These are phyloP conservation scores for Chondrus crispus DNA, from an alignment of 23 red algal species.

Conservation along the genomic window DNA sequence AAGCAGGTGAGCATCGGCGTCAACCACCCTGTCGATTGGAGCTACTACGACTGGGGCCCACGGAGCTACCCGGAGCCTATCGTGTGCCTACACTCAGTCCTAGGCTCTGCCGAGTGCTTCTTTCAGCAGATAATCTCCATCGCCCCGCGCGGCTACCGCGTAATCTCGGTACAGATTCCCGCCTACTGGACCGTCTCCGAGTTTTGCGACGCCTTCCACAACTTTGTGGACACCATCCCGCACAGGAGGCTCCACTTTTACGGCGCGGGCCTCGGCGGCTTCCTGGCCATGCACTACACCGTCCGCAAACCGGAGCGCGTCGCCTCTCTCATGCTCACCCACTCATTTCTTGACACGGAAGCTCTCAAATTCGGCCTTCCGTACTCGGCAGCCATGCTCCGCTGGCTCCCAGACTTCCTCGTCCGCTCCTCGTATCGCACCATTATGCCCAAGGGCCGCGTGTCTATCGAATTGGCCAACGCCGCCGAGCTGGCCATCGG, in stretches of 20 bases:
- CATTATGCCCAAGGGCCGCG: conserved; percentile 60
- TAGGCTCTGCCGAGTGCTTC: conserved; percentile 81
- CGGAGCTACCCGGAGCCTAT: conserved; percentile 74
- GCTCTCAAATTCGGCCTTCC: conserved; percentile 19
- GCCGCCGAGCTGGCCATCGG: conserved; percentile 71
- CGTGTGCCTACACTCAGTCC: conserved; percentile 73
- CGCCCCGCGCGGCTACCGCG: conserved; percentile 73
- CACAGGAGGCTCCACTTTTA: conserved; percentile 70
- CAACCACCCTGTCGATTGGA: conserved; percentile 39
- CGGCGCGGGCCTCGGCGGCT: conserved; percentile 88
- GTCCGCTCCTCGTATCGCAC: conserved; percentile 39
- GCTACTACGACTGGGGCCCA: conserved; percentile 94
- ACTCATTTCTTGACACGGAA: conserved; percentile 63
- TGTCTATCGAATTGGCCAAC: conserved; percentile 37
- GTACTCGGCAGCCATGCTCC: conserved; percentile 58
- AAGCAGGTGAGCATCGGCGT: conserved; percentile 71
- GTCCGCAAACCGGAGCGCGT: conserved; percentile 60
- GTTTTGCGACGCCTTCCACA: conserved; percentile 74
- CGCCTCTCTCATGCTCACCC: conserved; percentile 76
- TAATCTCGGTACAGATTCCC: conserved; percentile 75
- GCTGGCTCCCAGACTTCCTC: conserved; percentile 83
- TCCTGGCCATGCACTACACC: conserved; percentile 76
- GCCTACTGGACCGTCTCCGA: conserved; percentile 66
- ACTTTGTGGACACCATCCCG: conserved; percentile 77
- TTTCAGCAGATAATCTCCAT: conserved; percentile 64